These are phyloP conservation scores for Cercospora sesami DNA, from an alignment of 2,329 filamentous ascomycete species.

Conservation along the genomic window DNA sequence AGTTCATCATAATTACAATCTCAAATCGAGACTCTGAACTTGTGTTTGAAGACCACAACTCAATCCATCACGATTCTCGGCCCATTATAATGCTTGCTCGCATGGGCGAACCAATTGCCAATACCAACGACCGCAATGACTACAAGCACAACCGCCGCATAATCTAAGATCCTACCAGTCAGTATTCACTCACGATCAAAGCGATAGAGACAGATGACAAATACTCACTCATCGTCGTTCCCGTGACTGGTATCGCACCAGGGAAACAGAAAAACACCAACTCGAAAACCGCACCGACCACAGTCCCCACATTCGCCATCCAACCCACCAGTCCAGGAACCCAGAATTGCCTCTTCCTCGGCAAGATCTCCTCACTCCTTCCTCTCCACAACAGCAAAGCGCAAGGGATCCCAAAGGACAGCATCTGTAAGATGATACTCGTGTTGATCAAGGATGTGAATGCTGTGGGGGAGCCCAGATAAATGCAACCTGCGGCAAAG, in stretches of 20 bases:
- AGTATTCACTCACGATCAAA: not conserved
- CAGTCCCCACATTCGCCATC: not conserved
- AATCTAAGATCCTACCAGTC: not conserved
- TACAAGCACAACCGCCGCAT: not conserved
- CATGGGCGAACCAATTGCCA: not conserved
- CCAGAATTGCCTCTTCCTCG: not conserved
- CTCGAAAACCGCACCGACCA: not conserved
- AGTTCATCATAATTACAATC: not conserved
- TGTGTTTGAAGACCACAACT: not conserved
- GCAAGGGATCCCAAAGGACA: not conserved
- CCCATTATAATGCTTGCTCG: not conserved
- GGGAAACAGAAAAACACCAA: not conserved
- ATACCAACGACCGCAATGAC: not conserved
- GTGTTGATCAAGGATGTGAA: not conserved
- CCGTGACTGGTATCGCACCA: not conserved
- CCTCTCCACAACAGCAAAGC: not conserved
- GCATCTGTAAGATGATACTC: not conserved
- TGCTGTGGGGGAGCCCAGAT: not conserved
- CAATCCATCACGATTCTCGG: not conserved
- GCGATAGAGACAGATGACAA: not conserved
- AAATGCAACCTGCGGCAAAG: not conserved
- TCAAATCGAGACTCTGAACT: not conserved
- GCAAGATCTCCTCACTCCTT: not conserved
- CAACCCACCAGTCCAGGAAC: not conserved
- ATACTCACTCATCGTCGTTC: not conserved